Evolutionary conservation across 2,329 filamentous ascomycete species (phyloP).

Genomic region (Nigrospora oryzae): DNA sequence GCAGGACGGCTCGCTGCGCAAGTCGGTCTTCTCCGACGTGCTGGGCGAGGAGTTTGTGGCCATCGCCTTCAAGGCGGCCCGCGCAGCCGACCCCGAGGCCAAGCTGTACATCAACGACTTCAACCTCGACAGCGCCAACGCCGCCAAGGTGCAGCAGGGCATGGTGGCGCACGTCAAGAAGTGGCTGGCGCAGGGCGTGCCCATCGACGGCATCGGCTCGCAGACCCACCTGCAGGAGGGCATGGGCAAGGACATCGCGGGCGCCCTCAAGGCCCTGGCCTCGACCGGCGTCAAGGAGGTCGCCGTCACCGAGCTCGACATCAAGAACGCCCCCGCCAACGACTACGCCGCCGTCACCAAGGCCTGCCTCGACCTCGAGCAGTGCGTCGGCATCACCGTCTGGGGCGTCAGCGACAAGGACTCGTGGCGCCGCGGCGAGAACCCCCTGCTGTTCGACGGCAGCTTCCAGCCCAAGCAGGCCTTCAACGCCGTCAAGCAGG

Average conservation of each 20-base stretch:
- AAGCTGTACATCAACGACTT: constrained; percentile 73
- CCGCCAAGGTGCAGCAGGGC: constrained; percentile 44
- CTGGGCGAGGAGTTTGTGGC: constrained; percentile 62
- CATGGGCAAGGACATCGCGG: constrained; percentile 28
- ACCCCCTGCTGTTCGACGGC: constrained; percentile 47
- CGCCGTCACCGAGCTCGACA: constrained; percentile 53
- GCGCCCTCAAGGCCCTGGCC: constrained; percentile 38
- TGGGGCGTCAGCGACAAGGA: constrained; percentile 53
- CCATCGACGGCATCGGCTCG: constrained; percentile 51
- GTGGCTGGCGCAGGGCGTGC: constrained; percentile 52
- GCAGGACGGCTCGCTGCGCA: constrained; percentile 50
- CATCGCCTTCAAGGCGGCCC: constrained; percentile 62
- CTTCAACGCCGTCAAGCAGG: constrained; percentile 30
- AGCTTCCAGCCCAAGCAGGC: constrained; percentile 41
- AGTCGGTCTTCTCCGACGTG: constrained; percentile 56
- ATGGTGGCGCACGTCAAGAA: constrained; percentile 50
- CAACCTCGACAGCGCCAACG: constrained; percentile 54
- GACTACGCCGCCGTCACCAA: constrained; percentile 34
- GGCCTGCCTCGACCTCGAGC: constrained; percentile 34
- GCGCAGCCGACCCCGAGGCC: constrained; percentile 54
- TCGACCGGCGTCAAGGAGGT: constrained; percentile 31
- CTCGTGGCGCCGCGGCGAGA: constrained; percentile 59
- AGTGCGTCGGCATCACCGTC: constrained; percentile 43
- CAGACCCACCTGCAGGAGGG: constrained; percentile 39
- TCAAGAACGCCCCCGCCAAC: constrained; percentile 41